Evolutionary conservation across 106 monocot species (phyloP), one percentile per base, ranked within the genome.

Genomic region (Iris macrosiphon): DNA sequence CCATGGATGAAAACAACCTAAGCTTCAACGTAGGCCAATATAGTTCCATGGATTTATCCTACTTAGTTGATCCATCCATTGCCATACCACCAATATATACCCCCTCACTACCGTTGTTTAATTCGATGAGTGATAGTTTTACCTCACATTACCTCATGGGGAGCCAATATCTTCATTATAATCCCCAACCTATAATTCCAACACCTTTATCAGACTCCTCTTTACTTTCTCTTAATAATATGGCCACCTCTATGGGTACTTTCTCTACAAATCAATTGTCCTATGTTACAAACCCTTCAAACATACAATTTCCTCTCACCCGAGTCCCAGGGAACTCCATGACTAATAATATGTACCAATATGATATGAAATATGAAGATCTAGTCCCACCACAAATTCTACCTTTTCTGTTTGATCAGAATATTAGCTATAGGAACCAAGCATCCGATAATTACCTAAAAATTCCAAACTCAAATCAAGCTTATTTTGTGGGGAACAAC

Each of bases 1-100:
- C 54, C 33, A 55, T 55, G 54, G 54, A 55, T 0, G 54, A 35
- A 35, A 55, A n/a, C 52, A 52, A 52, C 19, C 52, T 17, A n/a
- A 52, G 19, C 8, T 55, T 34, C 54, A 33, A 16, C 21, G 8
- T 19, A 18, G 34, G 54, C 34, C 20, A 55, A 51, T 29, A 27
- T 30, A 14, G 14, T n/a, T 5, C 50, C 4, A 29, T 15, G n/a
- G 30, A 30, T 30, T 29, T 29, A 29, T 30, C 50, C 5, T 30
- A 4, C 30, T 1, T 15, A 2, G 4, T 51, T 35, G 34, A 55
- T 12, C 54, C 18, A 34, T 21, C 34, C 34, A 9, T 18, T 29
- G 30, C 34, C 35, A 33, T 21, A 7, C 19, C 54, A 16, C 16
- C 50, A 51, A 23, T n/a, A n/a, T 16, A 31, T 31, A 16, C 28